These are phyloP conservation scores for Hypoxylon fuscum DNA, from an alignment of 495 filamentous ascomycete species.

Conservation along the genomic window DNA sequence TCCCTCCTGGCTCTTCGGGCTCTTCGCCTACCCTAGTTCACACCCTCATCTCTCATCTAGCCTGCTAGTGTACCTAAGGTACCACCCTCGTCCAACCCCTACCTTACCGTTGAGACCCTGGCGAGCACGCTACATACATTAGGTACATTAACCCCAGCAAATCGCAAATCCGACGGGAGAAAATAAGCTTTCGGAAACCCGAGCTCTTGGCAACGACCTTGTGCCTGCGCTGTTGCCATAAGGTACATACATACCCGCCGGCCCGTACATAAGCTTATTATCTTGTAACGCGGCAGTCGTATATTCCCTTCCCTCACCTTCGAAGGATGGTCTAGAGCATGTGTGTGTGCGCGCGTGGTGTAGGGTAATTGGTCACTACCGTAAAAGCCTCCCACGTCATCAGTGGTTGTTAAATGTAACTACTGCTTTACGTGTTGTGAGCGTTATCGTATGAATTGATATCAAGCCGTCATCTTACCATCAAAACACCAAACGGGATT, in stretches of 20 bases:
- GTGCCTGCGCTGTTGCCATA: not conserved
- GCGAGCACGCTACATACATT: not conserved
- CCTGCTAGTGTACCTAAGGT: too few species aligned
- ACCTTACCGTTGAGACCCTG: not conserved
- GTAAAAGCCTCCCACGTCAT: constrained; percentile 17
- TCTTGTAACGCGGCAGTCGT: not conserved
- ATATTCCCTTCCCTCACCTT: not conserved
- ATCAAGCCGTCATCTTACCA: not conserved
- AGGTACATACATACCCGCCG: not conserved
- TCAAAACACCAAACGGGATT: not conserved
- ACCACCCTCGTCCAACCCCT: not conserved
- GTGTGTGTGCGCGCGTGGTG: not conserved
- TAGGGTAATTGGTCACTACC: not conserved
- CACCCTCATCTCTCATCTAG: too few species aligned
- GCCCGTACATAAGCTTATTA: constrained; percentile 19
- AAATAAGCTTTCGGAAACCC: constrained; percentile 36
- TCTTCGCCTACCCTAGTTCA: too few species aligned
- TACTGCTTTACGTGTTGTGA: not conserved
- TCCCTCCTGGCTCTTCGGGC: too few species aligned
- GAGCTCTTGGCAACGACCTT: constrained; percentile 12
- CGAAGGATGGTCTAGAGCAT: not conserved
- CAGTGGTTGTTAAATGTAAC: not conserved
- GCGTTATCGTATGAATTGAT: not conserved
- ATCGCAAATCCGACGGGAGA: constrained; percentile 23
- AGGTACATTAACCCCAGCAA: not conserved